Base-by-base conservation (phyloP, 2,329 filamentous ascomycete genomes). In the Xylaria sp. region DNA sequence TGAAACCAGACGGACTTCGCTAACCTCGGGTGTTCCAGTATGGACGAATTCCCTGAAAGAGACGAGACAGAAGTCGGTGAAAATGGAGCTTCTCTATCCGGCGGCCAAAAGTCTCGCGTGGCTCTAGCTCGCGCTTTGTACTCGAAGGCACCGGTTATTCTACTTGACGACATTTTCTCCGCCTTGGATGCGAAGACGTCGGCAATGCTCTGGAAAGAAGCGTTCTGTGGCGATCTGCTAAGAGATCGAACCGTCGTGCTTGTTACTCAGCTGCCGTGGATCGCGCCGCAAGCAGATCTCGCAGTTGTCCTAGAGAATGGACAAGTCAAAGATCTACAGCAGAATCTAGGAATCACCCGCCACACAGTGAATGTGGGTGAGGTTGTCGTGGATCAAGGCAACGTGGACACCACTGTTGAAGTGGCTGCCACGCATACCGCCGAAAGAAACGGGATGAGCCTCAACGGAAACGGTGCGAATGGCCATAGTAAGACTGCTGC, bases 131-230 rank as follows among this genome's bases (percentile, higher is more conserved):
- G 85, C 60, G 82, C 84, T 6, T 71, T 88, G 1, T 88, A 87
- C 71, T 87, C 84, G 1, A 82, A 82, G 57, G 80, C 85, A 0
- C 77, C 82, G 1, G 76, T 87, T 2, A 74, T 87, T 21, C 75
- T 88, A 0, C 79, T 88, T 1, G 85, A 88, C 64, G 85, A 88
- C 61, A 79, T 87, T 2, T 85, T 88, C 65, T 84, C 85, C 0
- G 85, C 85, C 0, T 76, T 88, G 0, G 85, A 88, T 67, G 80
- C 85, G 17, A 85, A 85, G 66, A 88, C 86, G 0, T 81, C 83
- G 0, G 82, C 83, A 15, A 76, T 79, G 2, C 78, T 88, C 1
- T 87, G 84, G 81, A 80, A 84, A 60, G 77, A 81, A 57, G 86
- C 83, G 66, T 87, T 88, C 69, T 86, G 84, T 61, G 78, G 80